These are phyloP conservation scores for Hamamelis virginiana DNA, from an alignment of 164 flowering plant genomes.

Conservation along the genomic window DNA sequence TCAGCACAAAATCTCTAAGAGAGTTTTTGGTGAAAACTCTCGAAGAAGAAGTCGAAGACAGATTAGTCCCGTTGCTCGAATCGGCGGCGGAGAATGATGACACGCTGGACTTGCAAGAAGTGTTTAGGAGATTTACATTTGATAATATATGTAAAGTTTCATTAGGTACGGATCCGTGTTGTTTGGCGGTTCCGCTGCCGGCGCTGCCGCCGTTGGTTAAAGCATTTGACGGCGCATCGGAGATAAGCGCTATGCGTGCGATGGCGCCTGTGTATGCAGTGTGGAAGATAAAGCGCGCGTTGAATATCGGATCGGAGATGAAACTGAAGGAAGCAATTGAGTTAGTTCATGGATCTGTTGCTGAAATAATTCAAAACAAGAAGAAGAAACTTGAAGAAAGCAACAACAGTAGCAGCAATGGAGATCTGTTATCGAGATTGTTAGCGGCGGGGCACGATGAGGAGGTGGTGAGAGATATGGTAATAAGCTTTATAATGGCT, in stretches of 20 bases:
- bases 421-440: constrained; percentile 59
- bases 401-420: neutral
- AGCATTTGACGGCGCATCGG: constrained; percentile 70
- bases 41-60: constrained; percentile 22
- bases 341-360: constrained; percentile 40
- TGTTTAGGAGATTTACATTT: constrained; percentile 61
- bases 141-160: constrained; percentile 63
- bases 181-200: constrained; percentile 42
- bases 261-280: constrained; percentile 41
- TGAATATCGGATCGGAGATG: constrained; percentile 59
- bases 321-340: constrained; percentile 44
- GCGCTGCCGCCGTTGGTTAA: constrained; percentile 28
- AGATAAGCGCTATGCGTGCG: constrained; percentile 58
- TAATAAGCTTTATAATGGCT: constrained; percentile 81
- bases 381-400: constrained; percentile 17
- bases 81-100: constrained; percentile 21
- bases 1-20: constrained; percentile 24
- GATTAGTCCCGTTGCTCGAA: constrained; percentile 28
- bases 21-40: constrained; percentile 19
- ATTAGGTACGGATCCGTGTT: constrained; percentile 57
- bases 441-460: constrained; percentile 50
- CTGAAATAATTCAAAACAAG: constrained; percentile 39
- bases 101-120: constrained; percentile 56
- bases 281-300: constrained; percentile 67
- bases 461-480: constrained; percentile 64